Evolutionary conservation across 495 filamentous ascomycete species (phyloP).

Genomic region (Penicillium bovifimosum): DNA sequence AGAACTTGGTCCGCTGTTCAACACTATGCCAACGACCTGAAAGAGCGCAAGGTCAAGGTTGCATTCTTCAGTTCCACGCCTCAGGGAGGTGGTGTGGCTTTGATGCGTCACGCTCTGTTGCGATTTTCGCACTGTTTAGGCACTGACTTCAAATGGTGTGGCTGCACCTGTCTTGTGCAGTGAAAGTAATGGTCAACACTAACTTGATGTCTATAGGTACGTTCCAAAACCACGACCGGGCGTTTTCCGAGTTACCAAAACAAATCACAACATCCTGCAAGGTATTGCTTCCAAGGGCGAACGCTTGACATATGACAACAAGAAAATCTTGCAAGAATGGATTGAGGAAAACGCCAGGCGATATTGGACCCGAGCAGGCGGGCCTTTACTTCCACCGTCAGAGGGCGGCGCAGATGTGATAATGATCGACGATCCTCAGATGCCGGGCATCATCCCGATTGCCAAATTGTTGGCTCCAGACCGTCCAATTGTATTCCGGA

Average conservation of each 20-base stretch:
- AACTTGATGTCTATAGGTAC: conserved; percentile 37
- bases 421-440: conserved; percentile 82
- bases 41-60: conserved; percentile 59
- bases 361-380: conserved; percentile 67
- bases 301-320: conserved; percentile 55
- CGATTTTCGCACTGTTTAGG: conserved; percentile 64
- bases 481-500: conserved; percentile 73
- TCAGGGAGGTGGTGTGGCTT: conserved; percentile 80
- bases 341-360: conserved; percentile 68
- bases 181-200: neutral
- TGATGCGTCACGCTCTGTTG: conserved; percentile 83
- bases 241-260: conserved; percentile 85
- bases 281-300: conserved; percentile 63
- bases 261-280: conserved; percentile 88
- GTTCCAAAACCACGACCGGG: conserved; percentile 81
- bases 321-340: conserved; percentile 62
- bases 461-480: conserved; percentile 66
- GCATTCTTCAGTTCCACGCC: conserved; percentile 86
- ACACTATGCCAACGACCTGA: conserved; percentile 63
- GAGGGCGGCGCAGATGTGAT: conserved; percentile 77
- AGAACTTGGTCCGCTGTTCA: conserved; percentile 66
- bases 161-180: neutral
- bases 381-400: conserved; percentile 59
- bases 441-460: conserved; percentile 75
- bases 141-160: conserved; percentile 72